Evolutionary conservation across 1,139 yeast genomes (phyloP).

Genomic region (Yamadazyma friedrichii): DNA sequence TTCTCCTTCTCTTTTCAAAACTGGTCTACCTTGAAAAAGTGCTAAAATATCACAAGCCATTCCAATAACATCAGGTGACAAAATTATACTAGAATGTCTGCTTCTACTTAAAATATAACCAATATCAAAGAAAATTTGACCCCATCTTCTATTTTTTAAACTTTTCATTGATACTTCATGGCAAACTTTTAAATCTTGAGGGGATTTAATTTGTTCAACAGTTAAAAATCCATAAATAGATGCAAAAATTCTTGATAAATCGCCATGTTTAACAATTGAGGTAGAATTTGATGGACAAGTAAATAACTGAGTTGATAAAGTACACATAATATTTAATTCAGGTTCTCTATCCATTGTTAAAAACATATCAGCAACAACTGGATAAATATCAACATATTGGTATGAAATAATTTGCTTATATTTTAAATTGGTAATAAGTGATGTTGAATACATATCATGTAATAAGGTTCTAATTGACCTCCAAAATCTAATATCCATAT

Average conservation of each 20-base stretch:
- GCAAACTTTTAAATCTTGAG: constrained; percentile 41
- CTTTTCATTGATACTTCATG: constrained; percentile 46
- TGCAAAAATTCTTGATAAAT: constrained; percentile 64
- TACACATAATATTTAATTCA: constrained; percentile 71
- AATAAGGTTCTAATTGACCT: constrained; percentile 59
- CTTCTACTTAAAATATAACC: constrained; percentile 77
- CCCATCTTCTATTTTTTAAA: constrained; percentile 77
- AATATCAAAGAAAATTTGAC: constrained; percentile 81
- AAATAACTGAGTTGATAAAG: constrained; percentile 81
- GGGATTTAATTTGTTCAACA: constrained; percentile 50
- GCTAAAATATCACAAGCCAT: constrained; percentile 62
- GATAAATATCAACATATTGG: constrained; percentile 83
- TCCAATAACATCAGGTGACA: constrained; percentile 38
- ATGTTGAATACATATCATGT: constrained; percentile 68
- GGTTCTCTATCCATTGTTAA: constrained; percentile 77
- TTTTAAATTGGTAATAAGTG: constrained; percentile 63
- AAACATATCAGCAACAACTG: constrained; percentile 73
- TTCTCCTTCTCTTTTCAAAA: constrained; percentile 69
- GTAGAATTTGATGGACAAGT: constrained; percentile 82
- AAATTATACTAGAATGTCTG: constrained; percentile 44
- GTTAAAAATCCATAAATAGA: constrained; percentile 67
- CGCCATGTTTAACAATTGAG: constrained; percentile 66
- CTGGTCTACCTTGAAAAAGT: constrained; percentile 80
- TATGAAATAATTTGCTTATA: constrained; percentile 64
- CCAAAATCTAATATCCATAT: constrained; percentile 73